Evolutionary conservation across 2,329 filamentous ascomycete genomes (phyloP).

Genomic region (Ascochyta viciae-villosae): DNA sequence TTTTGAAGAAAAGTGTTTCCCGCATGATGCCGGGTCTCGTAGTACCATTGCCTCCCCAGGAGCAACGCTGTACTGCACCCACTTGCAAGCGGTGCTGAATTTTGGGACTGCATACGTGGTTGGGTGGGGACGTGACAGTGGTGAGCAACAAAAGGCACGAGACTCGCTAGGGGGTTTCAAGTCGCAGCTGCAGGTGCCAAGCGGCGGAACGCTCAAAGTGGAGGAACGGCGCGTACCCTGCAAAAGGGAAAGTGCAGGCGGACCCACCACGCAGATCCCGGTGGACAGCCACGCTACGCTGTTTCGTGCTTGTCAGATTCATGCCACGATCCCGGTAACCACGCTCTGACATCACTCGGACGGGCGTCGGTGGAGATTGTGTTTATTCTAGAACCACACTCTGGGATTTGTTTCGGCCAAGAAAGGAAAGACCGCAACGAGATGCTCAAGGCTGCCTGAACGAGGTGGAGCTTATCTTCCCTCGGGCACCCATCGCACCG

Average conservation of each 20-base stretch:
- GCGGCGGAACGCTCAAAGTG: constrained; percentile 2
- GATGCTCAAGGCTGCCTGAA: constrained; percentile 6
- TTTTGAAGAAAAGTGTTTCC: not conserved
- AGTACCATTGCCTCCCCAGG: constrained; percentile 2
- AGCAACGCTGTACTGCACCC: constrained; percentile 7
- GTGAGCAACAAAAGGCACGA: constrained; percentile 2
- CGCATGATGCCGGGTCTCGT: constrained; percentile 5
- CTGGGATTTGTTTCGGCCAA: not conserved
- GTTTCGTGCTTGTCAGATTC: constrained; percentile 9
- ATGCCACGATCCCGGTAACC: constrained; percentile 6
- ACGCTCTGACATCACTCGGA: constrained; percentile 12
- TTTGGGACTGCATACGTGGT: constrained; percentile 8
- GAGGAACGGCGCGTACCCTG: constrained; percentile 8
- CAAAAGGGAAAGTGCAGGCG: constrained; percentile 1
- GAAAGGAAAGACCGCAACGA: not conserved
- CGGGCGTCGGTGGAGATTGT: constrained; percentile 1
- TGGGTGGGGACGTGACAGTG: constrained; percentile 1
- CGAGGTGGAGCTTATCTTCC: not conserved
- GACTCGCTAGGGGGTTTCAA: constrained; percentile 10
- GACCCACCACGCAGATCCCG: not conserved
- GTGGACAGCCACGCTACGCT: constrained; percentile 2
- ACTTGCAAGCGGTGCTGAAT: not conserved
- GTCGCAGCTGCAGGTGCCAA: constrained; percentile 5
- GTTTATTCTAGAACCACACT: constrained; percentile 11
- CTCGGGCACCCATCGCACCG: not conserved